phyloP scores from a whole-genome alignment of 768 basidiomycete species.

The Podaxis rugospora region DNA sequence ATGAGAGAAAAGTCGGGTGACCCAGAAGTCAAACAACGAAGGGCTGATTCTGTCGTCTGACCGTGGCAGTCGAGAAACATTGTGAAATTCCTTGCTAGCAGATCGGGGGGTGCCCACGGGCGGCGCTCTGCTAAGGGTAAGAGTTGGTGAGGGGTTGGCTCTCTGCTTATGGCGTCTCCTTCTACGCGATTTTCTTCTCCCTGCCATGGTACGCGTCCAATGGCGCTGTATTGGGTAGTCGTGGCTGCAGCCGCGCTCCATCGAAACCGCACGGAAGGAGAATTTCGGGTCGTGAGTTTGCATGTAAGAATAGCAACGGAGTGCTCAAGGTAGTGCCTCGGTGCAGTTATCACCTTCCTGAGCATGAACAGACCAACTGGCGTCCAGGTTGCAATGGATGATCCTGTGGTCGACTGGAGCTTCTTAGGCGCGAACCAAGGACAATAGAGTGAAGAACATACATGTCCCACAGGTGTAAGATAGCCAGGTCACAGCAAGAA shows the following conservation, averaged over 20 bases:
- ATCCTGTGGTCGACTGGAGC: neutral
- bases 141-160: neutral
- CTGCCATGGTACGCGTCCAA: neutral
- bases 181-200: neutral
- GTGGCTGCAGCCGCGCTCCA: constrained; percentile 4
- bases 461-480: constrained; percentile 4
- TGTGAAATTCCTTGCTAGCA: neutral
- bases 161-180: neutral
- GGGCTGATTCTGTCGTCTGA: constrained; percentile 6
- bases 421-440: neutral
- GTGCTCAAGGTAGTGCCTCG: constrained; percentile 9
- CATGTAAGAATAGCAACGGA: constrained; percentile 5
- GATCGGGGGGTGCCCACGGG: neutral
- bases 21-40: constrained; percentile 1
- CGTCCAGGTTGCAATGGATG: constrained; percentile 8
- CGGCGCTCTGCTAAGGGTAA: neutral
- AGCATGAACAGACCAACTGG: constrained; percentile 12
- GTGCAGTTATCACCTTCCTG: constrained; percentile 7
- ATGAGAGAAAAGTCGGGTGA: neutral
- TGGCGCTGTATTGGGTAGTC: neutral
- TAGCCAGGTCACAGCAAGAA: neutral
- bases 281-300: neutral
- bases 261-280: neutral
- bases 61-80: constrained; percentile 1
- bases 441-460: neutral